Base-by-base conservation (phyloP, 2,329 filamentous ascomycete species). In the Epichloe festucae region DNA sequence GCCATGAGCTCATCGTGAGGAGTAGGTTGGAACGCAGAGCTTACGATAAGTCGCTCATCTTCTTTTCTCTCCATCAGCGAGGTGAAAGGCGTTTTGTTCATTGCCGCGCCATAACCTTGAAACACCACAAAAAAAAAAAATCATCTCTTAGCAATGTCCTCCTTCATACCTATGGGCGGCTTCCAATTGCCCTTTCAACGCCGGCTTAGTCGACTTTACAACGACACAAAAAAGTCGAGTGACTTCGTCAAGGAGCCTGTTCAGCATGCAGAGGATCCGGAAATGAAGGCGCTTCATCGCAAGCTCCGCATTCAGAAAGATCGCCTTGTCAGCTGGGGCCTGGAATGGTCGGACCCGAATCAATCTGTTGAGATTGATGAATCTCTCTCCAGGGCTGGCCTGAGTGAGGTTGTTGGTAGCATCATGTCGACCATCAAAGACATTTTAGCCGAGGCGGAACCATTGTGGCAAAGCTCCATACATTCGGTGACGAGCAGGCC, bases 381-480 rank as follows among this genome's bases (percentile, higher is more conserved):
- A 60, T 80, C 79, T 14, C 71, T 84, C 8, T 86, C 85, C 59
- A 82, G 85, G 63, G 83, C 84, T 49, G 87, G 86, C 21, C 70
- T 90, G 51, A 86, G 83, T 53, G 85, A 89, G 63, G 79, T 87
- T 1, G 86, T 90, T 49, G 81, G 81, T 53, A 88, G 84, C 63
- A 85, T 90, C 60, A 81, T 91, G 75, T 79, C 79, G 15, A 89
- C 85, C 48, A 89, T 90, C 63, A 87, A 88, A 62, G 85, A 89
- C 59, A 87, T 87, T 48, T 70, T 89, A 44, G 83, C 85, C 52
- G 85, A 90, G 65, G 83, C 84, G 2, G 85, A 90, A 62, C 78
- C 80, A 5, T 75, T 90, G 53, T 86, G 84, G 77, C 71, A 77
- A 53, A 80, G 75, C 60, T 81, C 78, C 11, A 78, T 76, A 59